Base-by-base conservation (phyloP, 2,329 filamentous ascomycete species). In the Fusarium sp. region DNA sequence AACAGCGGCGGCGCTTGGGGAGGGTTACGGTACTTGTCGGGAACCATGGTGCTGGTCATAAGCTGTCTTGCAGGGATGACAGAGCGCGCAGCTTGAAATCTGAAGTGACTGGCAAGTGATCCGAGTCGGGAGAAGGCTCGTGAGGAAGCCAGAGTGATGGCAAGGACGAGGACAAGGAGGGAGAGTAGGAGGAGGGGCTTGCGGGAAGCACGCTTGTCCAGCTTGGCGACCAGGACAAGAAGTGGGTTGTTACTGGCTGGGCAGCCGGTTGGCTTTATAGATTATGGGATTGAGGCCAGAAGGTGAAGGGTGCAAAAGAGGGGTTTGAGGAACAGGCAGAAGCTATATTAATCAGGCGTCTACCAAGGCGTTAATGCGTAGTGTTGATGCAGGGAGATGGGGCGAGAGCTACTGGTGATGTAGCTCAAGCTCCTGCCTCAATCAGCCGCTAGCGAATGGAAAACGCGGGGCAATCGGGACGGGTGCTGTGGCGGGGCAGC, bases 1-100 rank as follows among this genome's bases (percentile, higher is more conserved):
- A 96, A 97, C 80, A 91, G 88, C 64, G 94, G 93, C 67, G 94
- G 94, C 45, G 92, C 87, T 86, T 96, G 94, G 4, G 94, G 94
- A 73, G 94, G 94, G 80, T 88, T 92, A 82, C 88, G 89, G 84
- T 93, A 94, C 83, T 91, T 89, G 75, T 88, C 83, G 69, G 90
- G 88, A 75, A 89, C 90, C 92, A 94, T 94, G 80, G 83, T 88
- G 81, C 84, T 88, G 75, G 87, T 91, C 74, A 81, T 83, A 76
- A 84, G 80, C 69, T 81, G 80, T 74, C 80, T 84, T 79, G 79
- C 65, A 68, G 72, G 65, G 68, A 77, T 65, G 67, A 77, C 68
- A 76, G 79, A 69, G 82, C 77, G 65, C 75, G 65, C 68, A 78
- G 77, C 65, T 75, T 82, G 77, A 80, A 83, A 79, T 72, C 85